Conservation (phyloP, 345 rosid genomes). For the Brassica napus region DNA sequence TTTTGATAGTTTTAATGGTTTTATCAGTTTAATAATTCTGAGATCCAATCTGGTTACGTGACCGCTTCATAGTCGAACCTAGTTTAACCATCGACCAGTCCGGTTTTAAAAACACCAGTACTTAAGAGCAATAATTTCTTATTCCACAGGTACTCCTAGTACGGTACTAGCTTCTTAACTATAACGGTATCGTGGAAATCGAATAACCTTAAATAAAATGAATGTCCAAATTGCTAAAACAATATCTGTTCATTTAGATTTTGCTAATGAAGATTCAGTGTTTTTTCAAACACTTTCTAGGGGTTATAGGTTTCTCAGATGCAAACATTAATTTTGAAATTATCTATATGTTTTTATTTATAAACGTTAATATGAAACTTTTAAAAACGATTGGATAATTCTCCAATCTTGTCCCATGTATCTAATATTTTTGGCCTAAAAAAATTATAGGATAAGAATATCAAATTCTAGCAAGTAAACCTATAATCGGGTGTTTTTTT, state of each 20-base stretch:
- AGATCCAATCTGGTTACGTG: too few species aligned
- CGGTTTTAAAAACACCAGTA: too few species aligned
- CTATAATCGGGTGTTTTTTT: not conserved
- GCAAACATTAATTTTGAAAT: not conserved
- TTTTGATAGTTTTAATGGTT: too few species aligned
- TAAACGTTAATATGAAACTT: not conserved
- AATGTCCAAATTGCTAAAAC: not conserved
- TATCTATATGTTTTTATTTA: not conserved
- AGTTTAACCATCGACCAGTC: too few species aligned
- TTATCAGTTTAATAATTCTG: too few species aligned
- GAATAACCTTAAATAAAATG: not conserved
- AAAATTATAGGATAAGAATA: not conserved
- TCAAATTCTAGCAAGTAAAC: not conserved
- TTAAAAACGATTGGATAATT: not conserved
- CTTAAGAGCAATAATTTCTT: not conserved
- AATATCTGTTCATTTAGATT: not conserved
- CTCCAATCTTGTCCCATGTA: not conserved
- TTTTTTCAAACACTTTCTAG: not conserved
- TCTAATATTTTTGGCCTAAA: not conserved
- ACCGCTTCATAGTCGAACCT: too few species aligned
- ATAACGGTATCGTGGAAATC: not conserved
- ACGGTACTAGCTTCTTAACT: not conserved
- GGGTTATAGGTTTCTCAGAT: not conserved
- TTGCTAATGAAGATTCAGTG: not conserved
- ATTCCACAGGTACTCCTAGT: not conserved